Base-by-base conservation (phyloP, 805 yeast genomes). In the Dipodascopsis tothii region DNA sequence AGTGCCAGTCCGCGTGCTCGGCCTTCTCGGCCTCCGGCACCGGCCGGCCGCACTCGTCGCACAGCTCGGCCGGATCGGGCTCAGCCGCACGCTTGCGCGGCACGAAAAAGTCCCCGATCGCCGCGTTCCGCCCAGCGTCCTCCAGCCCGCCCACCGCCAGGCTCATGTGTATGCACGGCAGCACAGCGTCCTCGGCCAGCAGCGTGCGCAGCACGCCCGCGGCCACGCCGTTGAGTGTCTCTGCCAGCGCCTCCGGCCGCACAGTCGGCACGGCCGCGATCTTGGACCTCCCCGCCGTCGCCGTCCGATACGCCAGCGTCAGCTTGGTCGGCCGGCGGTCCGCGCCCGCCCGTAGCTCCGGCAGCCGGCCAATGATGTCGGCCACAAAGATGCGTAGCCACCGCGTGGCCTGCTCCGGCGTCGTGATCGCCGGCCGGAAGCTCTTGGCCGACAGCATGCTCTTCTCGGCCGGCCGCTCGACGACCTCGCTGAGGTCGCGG, bases 391-490 rank as follows among this genome's bases (percentile, higher is more conserved):
- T 94, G 32, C 71, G 76, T 5, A 90, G 64, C 98, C 98, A 90
- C 18, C 77, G 78, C 3, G 67, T 51, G 19, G 84, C 75, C 53
- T 84, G 95, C 2, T 65, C 66, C 4, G 71, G 49, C 2, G 70
- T 68, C 2, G 61, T 62, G 2, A 88, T 77, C 0, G 77, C 66
- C 7, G 69, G 68, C 0, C 75, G 63, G 61, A 90, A 80, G 58
- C 87, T 85, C 59, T 92, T 92, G 39, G 80, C 79, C 0, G 96
- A 81, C 64, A 80, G 79, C 97, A 92, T 90, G 0, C 94, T 80
- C 59, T 87, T 85, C 5, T 84, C 70, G 21, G 78, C 77, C 0
- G 78, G 73, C 37, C 82, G 69, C 9, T 74, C 68, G 5, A 70
- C 69, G 3, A 92, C 64, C 19, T 78, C 80, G n/a, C 68, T 68